phyloP scores from a whole-genome alignment of 495 filamentous ascomycete genomes.

The Rostrohypoxylon terebratum region DNA sequence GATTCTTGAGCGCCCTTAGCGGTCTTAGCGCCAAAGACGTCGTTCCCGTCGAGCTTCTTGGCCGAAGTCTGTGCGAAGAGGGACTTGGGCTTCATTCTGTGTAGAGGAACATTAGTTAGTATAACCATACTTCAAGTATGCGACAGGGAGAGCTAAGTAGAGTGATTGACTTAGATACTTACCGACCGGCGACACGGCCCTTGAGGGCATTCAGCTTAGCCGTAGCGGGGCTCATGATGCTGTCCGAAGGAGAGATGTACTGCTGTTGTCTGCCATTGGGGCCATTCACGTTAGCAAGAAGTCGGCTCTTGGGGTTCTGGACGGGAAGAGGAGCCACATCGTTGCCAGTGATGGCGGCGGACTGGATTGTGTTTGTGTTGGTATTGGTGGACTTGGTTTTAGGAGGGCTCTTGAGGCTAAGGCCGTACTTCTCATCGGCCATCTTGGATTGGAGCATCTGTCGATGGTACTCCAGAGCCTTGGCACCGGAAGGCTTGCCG shows the following conservation, averaged over 20 bases:
- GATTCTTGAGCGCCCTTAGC: neutral
- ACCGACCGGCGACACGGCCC: slow-evolving; percentile 81
- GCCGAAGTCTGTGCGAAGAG: slow-evolving; percentile 71
- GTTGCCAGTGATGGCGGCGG: slow-evolving; percentile 17
- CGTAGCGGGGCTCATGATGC: slow-evolving; percentile 93
- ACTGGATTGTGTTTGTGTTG: slow-evolving; percentile 17
- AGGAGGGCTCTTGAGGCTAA: slow-evolving; percentile 13
- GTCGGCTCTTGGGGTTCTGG: slow-evolving; percentile 25
- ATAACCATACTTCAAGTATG: neutral
- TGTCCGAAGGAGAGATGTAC: slow-evolving; percentile 93
- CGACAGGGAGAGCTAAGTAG: neutral
- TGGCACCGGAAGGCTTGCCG: slow-evolving; percentile 58
- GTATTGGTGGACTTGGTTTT: slow-evolving; percentile 16
- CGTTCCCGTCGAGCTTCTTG: slow-evolving; percentile 63
- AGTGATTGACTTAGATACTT: slow-evolving; percentile 46
- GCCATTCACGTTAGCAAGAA: slow-evolving; percentile 36
- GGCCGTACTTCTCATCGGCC: slow-evolving; percentile 72
- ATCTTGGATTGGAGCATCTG: slow-evolving; percentile 79
- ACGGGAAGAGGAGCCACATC: slow-evolving; percentile 12
- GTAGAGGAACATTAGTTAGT: neutral
- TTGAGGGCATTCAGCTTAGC: slow-evolving; percentile 87
- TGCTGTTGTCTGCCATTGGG: slow-evolving; percentile 58
- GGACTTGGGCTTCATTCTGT: slow-evolving; percentile 70
- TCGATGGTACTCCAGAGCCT: slow-evolving; percentile 83
- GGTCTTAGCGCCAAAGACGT: slow-evolving; percentile 45